Percentiles rank a stretch among this genome's conserved stretches.
phyloP scores from a whole-genome alignment of 1,139 yeast genomes.

The Zygosaccharomyces sapae region DNA sequence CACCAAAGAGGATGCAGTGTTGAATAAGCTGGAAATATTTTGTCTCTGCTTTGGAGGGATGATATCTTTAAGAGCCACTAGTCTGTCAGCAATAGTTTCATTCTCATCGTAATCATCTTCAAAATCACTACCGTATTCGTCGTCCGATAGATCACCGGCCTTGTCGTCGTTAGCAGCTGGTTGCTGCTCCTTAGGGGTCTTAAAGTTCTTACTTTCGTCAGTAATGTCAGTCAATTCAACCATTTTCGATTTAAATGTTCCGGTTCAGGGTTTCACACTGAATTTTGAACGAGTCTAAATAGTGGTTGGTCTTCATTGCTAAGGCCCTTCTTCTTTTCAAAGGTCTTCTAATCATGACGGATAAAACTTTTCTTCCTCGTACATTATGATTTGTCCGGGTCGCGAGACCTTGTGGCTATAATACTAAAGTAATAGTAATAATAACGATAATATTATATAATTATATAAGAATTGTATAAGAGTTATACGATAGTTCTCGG shows the following conservation, averaged over 20 bases:
- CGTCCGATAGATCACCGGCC: constrained; percentile 44
- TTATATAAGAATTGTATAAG: neutral
- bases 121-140: constrained; percentile 57
- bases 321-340: neutral
- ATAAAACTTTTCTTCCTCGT: constrained; percentile 14
- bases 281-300: neutral
- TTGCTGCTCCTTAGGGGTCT: constrained; percentile 26
- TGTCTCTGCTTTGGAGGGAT: constrained; percentile 83
- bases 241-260: constrained; percentile 19
- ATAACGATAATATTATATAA: neutral
- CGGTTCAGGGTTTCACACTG: neutral
- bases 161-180: constrained; percentile 21
- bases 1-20: constrained; percentile 40
- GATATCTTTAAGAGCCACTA: constrained; percentile 86
- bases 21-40: constrained; percentile 38
- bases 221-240: constrained; percentile 36
- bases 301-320: neutral
- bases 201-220: constrained; percentile 25
- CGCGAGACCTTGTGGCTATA: neutral
- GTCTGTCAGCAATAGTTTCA: constrained; percentile 82
- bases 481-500: too few relatives aligned
- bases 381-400: constrained; percentile 7
- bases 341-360: neutral
- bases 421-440: too few relatives aligned
- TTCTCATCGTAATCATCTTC: constrained; percentile 74